phyloP scores from a whole-genome alignment of 495 filamentous ascomycete genomes.

The Lasiosphaeria ovina region DNA sequence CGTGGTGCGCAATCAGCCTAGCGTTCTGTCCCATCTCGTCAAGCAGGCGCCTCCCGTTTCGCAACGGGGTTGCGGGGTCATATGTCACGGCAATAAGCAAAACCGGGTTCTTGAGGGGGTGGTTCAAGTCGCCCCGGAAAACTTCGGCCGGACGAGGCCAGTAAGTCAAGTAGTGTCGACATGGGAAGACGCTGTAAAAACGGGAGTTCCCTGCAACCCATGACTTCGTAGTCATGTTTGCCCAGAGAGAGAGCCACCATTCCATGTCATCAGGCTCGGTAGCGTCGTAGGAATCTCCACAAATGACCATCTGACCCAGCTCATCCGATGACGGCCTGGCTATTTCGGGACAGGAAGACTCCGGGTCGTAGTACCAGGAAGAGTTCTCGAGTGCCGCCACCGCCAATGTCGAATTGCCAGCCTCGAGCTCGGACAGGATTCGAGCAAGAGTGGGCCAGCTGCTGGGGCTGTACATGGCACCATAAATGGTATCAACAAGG shows the following conservation, averaged over 20 bases:
- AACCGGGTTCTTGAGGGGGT: constrained; percentile 41
- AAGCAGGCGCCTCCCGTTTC: constrained; percentile 41
- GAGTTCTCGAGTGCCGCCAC: constrained; percentile 29
- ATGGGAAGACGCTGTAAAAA: constrained; percentile 43
- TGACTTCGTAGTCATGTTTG: constrained; percentile 39
- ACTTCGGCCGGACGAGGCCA: constrained; percentile 46
- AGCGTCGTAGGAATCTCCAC: constrained; percentile 43
- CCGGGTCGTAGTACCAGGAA: constrained; percentile 40
- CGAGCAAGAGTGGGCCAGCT: constrained; percentile 42
- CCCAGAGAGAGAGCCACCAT: constrained; percentile 45
- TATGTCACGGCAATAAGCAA: constrained; percentile 48
- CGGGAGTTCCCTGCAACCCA: constrained; percentile 47
- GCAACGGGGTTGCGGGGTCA: constrained; percentile 48
- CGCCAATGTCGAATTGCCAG: constrained; percentile 42
- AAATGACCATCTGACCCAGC: constrained; percentile 41
- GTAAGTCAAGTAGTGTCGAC: constrained; percentile 39
- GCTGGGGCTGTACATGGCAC: constrained; percentile 39
- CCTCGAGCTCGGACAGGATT: constrained; percentile 41
- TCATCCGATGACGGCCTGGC: constrained; percentile 32
- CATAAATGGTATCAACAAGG: constrained; percentile 37
- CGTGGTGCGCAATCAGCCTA: constrained; percentile 44
- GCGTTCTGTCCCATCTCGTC: constrained; percentile 46
- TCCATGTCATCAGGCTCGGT: constrained; percentile 37
- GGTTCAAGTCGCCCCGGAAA: constrained; percentile 42
- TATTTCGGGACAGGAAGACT: constrained; percentile 26